Conservation (phyloP, 805 yeast genomes). For the Candida manassasensis region DNA sequence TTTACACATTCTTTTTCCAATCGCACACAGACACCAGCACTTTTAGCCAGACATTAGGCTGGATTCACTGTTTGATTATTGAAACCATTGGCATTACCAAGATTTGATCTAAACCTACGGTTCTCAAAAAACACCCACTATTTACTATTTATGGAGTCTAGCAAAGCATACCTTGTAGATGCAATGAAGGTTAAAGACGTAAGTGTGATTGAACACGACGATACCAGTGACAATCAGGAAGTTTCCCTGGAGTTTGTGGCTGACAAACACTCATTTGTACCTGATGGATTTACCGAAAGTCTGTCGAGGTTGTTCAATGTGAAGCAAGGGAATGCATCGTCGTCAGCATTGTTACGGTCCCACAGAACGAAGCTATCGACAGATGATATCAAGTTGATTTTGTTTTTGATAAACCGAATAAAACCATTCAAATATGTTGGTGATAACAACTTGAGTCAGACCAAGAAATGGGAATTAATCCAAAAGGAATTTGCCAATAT, state of each 20-base stretch:
- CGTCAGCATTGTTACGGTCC: slow-evolving; percentile 5
- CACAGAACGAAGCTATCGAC: slow-evolving; percentile 23
- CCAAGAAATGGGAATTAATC: slow-evolving; percentile 32
- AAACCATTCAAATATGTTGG: slow-evolving; percentile 37
- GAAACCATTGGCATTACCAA: no score
- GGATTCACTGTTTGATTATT: no score
- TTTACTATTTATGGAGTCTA: no score
- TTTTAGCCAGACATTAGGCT: no score
- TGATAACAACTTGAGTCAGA: slow-evolving; percentile 27
- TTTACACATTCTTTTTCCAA: no score
- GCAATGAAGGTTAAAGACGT: not conserved
- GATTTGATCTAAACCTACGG: no score
- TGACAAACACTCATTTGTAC: slow-evolving; percentile 3
- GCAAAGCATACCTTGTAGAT: no score
- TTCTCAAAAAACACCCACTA: no score
- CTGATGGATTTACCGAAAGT: not conserved
- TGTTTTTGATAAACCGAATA: slow-evolving; percentile 24
- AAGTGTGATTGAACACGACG: not conserved
- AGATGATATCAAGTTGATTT: slow-evolving; percentile 25
- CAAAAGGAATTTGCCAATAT: slow-evolving; percentile 20
- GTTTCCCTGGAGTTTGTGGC: not conserved
- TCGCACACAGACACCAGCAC: no score
- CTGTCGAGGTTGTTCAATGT: slow-evolving; percentile 2
- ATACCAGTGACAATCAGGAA: not conserved
- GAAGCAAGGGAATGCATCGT: not conserved